These are phyloP conservation scores for Candida awuae DNA, from an alignment of 805 yeast species.

Conservation along the genomic window DNA sequence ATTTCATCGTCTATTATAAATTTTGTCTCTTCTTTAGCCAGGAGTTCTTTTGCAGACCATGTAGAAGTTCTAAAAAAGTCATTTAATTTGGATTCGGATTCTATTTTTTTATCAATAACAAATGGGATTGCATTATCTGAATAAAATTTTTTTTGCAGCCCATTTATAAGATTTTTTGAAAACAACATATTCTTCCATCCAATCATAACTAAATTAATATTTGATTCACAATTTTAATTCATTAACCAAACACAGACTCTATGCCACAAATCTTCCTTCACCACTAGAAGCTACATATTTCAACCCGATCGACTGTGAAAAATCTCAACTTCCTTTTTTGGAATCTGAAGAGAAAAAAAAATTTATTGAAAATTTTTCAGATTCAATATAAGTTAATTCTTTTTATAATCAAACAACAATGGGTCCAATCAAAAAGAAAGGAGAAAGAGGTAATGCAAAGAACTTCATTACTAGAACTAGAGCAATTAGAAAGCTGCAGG, in stretches of 20 bases:
- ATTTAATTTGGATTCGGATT: conserved; percentile 14
- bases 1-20: conserved; percentile 13
- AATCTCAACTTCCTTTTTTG: no score
- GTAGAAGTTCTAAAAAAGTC: conserved; percentile 15
- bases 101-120: conserved; percentile 13
- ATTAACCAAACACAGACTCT: no score
- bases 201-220: no score
- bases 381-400: background rate
- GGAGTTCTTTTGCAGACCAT: conserved; percentile 24
- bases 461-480: conserved; percentile 91
- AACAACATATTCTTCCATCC: no score
- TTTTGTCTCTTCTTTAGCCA: conserved; percentile 8
- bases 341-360: background rate
- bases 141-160: no score
- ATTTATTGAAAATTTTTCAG: conserved; percentile 1
- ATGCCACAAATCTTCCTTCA: no score
- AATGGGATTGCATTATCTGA: background rate
- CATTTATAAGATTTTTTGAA: no score
- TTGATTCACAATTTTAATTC: no score
- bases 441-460: conserved; percentile 81
- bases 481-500: conserved; percentile 86
- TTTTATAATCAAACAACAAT: conserved; percentile 18
- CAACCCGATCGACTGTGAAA: no score
- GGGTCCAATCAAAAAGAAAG: conserved; percentile 76
- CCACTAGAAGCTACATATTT: no score